Conservation (phyloP, 805 yeast genomes). For the Yarrowia sp. region DNA sequence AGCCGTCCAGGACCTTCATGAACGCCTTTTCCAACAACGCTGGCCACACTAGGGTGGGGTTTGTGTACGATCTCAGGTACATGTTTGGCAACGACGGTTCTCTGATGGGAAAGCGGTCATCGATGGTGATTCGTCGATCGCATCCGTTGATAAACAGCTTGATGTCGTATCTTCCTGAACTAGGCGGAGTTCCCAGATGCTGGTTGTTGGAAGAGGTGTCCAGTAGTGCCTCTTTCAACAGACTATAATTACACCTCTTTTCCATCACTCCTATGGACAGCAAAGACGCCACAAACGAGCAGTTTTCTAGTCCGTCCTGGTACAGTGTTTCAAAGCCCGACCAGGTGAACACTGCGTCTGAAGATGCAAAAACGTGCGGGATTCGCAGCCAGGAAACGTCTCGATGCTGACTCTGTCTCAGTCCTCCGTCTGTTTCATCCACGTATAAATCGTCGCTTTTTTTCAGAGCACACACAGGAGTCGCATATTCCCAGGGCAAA, state of each 20-base stretch:
- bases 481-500: constrained; percentile 43
- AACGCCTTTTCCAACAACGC: constrained; percentile 81
- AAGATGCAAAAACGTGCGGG: constrained; percentile 21
- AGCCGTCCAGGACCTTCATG: constrained; percentile 66
- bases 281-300: constrained; percentile 77
- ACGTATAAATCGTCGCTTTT: constrained; percentile 25
- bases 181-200: constrained; percentile 42
- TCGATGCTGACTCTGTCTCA: constrained; percentile 11
- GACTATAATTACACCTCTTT: constrained; percentile 40
- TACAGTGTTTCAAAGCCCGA: constrained; percentile 38
- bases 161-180: constrained; percentile 52
- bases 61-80: constrained; percentile 52
- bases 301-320: constrained; percentile 57
- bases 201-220: constrained; percentile 40
- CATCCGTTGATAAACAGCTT: constrained; percentile 62
- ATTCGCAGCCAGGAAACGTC: constrained; percentile 24
- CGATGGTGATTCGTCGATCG: constrained; percentile 56
- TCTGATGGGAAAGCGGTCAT: constrained; percentile 56
- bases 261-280: constrained; percentile 56
- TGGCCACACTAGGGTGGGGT: constrained; percentile 61
- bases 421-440: constrained; percentile 15
- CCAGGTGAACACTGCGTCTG: constrained; percentile 26
- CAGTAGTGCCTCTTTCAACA: constrained; percentile 42
- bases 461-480: constrained; percentile 12
- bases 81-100: constrained; percentile 42